A percentile compares a stretch with the other conserved stretches of the same genome.
Conservation (phyloP, 1,284 basidiomycete species). For the Pyrrhoderma lamaoense region DNA sequence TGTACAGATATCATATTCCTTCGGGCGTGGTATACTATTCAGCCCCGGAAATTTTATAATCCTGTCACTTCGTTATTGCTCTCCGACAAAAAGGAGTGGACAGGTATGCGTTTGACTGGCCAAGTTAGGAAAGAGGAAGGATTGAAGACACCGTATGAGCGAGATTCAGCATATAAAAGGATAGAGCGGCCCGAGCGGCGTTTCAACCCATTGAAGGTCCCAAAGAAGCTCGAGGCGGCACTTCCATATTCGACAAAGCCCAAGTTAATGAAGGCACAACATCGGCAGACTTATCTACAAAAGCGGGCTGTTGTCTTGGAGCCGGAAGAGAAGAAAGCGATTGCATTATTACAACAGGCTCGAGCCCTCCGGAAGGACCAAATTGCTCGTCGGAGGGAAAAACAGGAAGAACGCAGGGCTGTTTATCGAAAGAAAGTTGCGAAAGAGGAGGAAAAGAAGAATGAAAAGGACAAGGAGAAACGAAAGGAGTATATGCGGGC, state of each 20-base stretch:
- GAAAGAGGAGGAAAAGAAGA: conserved; percentile 61
- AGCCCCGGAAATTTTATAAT: conserved; percentile 95
- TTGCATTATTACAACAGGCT: conserved; percentile 93
- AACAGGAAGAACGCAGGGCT: conserved; percentile 68
- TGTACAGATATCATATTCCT: conserved; percentile 86
- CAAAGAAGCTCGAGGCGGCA: conserved; percentile 82
- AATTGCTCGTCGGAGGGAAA: conserved; percentile 67
- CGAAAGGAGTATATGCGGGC: conserved; percentile 71
- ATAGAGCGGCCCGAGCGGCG: conserved; percentile 75
- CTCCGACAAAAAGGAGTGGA: conserved; percentile 73
- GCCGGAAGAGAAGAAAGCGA: conserved; percentile 88
- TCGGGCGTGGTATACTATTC: conserved; percentile 93
- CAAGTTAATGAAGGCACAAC: conserved; percentile 72
- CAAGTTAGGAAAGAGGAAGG: conserved; percentile 82
- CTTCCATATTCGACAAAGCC: conserved; percentile 94
- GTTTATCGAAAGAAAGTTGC: conserved; percentile 61
- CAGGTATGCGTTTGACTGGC: conserved; percentile 94
- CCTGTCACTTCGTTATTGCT: conserved; percentile 89
- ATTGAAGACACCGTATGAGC: conserved; percentile 73
- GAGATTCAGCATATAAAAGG: conserved; percentile 86
- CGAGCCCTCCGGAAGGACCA: conserved; percentile 89
- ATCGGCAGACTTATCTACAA: conserved; percentile 77
- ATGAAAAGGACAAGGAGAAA: conserved; percentile 73
- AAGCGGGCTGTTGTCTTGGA: conserved; percentile 93
- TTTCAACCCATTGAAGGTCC: conserved; percentile 89